Base-by-base conservation (phyloP, 2,329 filamentous ascomycete genomes). In the Hypoxylon sp. region DNA sequence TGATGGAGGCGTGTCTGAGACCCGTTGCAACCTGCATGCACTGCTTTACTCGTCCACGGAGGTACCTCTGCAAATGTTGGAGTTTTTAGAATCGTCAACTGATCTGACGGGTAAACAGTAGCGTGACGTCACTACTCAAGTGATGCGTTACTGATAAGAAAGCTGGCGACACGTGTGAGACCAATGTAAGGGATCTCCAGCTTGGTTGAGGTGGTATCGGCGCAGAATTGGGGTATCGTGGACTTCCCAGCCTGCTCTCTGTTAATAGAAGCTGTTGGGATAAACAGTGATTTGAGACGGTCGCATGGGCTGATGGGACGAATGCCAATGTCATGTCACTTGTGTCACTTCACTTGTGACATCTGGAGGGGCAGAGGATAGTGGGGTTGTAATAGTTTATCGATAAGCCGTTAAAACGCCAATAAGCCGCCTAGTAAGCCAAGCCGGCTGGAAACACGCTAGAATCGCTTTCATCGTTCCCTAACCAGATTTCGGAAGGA, bases 91-190 rank as follows among this genome's bases (percentile, higher is more conserved):
- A 23, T 35, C 18, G 23, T 45, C 46, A 45, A 37, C 26, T 31
- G 26, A 21, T 37, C 11, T 33, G 37, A 48, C 3, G 5, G 26
- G 8, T 21, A 31, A 18, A 17, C 17, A 48, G 29, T n/a, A 38
- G 18, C 15, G 38, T 58, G 55, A 58, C 55, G 55, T 58, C 55
- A 58, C 40, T 48, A 29, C 18, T 33, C n/a, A 35, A 35, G 9
- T 47, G 27, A 15, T n/a, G 29, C 11, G 11, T n/a, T 29, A 29
- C 13, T 29, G 13, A 29, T 29, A 10, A 11, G 9, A 10, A n/a
- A n/a, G 13, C 40, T 26, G 18, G 4, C 2, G 9, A 15, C 13
- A 18, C n/a, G 23, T 29, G 17, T 9, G 24, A 27, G 24, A 15
- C 29, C 35, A 42, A 40, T 46, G 24, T 17, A 23, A 29, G 27